Base-by-base conservation (phyloP, 768 basidiomycete genomes). In the Leccinum olivaceopallidum region DNA sequence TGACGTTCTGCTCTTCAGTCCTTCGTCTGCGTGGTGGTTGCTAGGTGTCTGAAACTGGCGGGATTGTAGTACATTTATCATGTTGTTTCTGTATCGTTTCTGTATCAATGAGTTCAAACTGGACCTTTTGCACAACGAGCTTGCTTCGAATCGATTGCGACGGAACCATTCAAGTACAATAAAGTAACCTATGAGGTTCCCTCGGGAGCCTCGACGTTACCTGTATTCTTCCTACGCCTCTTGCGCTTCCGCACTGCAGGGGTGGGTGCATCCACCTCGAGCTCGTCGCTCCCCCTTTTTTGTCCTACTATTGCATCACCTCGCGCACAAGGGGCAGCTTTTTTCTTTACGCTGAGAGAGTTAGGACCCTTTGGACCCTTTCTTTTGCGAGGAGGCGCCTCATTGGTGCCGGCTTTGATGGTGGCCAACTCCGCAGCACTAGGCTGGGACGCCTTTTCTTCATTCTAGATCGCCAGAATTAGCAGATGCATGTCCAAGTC, bases 291-390 rank as follows among this genome's bases (percentile, higher is more conserved):
- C 37, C 61, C 62, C 18, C 74, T 68, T 48, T 73, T 75, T 56
- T 64, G 57, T n/a, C 65, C 57, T 10, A 34, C 8, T 5, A 6
- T 18, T 5, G 14, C 28, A 7, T 24, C 51, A 6, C 36, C 14
- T 39, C 55, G 53, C 14, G 53, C 7, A 28, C 47, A 49, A 44
- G 60, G 42, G 66, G 65, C 53, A 67, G 84, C 85, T 74, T 92
- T 95, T 80, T 94, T 97, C 81, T 94, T 95, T 50, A 95, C 78
- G 61, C 93, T 95, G 4, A 98, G 81, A 8, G 96, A 94, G 76
- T 98, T 98, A 2, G 95, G 94, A 0, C 84, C 92, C 70, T 93
- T 95, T 0, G 89, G 88, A 0, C 85, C 87, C 67, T 84, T 91
- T 65, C 75, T 77, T 69, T 79, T 85, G 71, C 84, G 90, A 63